These are phyloP conservation scores for Talaromyces sp. DNA, from an alignment of 2,329 filamentous ascomycete species.

Conservation along the genomic window DNA sequence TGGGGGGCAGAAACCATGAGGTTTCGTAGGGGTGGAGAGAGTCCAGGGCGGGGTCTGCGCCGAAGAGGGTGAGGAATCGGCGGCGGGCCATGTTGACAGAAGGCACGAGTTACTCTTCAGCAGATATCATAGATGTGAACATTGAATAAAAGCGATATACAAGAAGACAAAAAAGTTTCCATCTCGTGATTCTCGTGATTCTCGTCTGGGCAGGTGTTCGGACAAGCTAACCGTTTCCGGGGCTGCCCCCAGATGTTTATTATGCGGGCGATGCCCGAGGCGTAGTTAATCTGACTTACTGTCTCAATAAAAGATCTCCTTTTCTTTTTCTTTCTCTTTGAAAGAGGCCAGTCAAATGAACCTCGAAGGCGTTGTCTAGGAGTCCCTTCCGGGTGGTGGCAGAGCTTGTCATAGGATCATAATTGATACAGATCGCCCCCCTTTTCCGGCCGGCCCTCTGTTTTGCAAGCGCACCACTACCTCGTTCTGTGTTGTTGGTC, in stretches of 20 bases:
- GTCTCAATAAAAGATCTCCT: no score
- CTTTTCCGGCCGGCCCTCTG: neutral
- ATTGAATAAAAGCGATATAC: neutral
- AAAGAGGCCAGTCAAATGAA: no score
- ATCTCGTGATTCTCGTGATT: no score
- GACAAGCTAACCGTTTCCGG: neutral
- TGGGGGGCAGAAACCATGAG: constrained; percentile 74
- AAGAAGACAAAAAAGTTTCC: neutral
- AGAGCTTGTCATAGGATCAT: neutral
- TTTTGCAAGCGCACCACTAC: no score
- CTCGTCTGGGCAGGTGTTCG: neutral
- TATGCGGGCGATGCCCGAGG: neutral
- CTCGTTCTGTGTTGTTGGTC: no score
- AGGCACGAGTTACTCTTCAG: no score
- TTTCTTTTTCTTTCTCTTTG: no score
- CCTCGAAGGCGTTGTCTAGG: neutral
- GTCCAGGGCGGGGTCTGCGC: constrained; percentile 44
- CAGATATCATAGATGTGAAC: neutral
- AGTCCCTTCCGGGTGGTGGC: neutral
- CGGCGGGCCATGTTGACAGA: neutral
- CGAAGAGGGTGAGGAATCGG: constrained; percentile 31
- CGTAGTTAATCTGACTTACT: neutral
- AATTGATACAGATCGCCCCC: neutral
- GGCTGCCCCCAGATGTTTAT: neutral
- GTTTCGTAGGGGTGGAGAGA: constrained; percentile 68